Evolutionary conservation across 2,329 filamentous ascomycete species (phyloP), one percentile per base, ranked within the genome.

Genomic region (Leptographium radiaticola): DNA sequence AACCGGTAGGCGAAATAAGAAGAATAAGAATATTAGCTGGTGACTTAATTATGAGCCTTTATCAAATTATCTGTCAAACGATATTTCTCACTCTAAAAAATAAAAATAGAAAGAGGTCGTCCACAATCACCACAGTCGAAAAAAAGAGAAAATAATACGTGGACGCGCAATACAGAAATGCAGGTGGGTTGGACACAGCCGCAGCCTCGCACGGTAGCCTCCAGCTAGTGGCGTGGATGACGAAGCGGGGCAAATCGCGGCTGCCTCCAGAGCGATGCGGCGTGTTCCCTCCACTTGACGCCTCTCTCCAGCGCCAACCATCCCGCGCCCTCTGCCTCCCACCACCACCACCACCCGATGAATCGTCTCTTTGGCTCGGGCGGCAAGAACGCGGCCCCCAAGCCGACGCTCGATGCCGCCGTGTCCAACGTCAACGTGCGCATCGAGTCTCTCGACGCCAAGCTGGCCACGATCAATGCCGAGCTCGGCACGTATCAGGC

Each of bases 291-390:
- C 25, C 25, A 25, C 25, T 25, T 25, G 25, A 25, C 25, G 25
- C 25, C 25, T 25, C 25, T 25, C 25, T 25, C 25, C 25, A 25
- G 25, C 25, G 25, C 25, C 2, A 25, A 25, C 2, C 25, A 25
- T 25, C 5, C 25, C 25, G 25, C 25, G 25, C 25, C 25, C 25
- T 25, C 25, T 25, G 15, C 18, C 10, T 38, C 4, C 7, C 18
- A 20, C 42, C 12, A 2, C 42, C 18, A 13, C 42, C 20, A 4
- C 42, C 7, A n/a, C 39, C 12, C 10, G 7, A 97, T 98, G 93
- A 97, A 98, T 70, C 87, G 93, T 63, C 79, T 98, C 62, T 98
- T 98, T 68, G 93, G 93, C 67, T 80, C 85, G 48, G 51, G 57
- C 62, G 56, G 56, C 62, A 85, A 80, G 71, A 84, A 86, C 60